Conservation (phyloP, 148 eudicot species). For the Diospyros kaki region DNA sequence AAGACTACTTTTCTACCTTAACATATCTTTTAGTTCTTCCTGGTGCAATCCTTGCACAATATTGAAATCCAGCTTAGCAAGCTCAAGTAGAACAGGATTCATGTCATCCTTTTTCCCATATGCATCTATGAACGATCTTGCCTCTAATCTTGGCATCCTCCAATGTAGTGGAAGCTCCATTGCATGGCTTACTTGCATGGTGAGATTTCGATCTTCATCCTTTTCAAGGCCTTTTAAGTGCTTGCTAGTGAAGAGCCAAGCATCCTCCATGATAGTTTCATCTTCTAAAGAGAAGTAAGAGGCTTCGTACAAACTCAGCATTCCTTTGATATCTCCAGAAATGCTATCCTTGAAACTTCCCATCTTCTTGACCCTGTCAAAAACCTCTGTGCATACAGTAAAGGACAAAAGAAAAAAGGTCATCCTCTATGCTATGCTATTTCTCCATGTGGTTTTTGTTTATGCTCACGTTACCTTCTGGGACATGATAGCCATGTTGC, state of each 20-base stretch:
- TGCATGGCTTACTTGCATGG: neutral
- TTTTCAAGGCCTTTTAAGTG: neutral
- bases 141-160: conserved; percentile 13
- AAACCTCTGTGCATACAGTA: conserved; percentile 7
- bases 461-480: too few species aligned
- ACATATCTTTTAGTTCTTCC: neutral
- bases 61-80: conserved; percentile 14
- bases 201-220: neutral
- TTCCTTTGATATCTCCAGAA: conserved; percentile 7
- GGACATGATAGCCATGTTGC: conserved; percentile 20
- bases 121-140: conserved; percentile 11
- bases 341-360: conserved; percentile 11
- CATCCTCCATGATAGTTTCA: conserved; percentile 17
- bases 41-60: conserved; percentile 7
- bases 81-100: neutral
- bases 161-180: conserved; percentile 15
- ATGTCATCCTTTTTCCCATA: neutral
- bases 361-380: conserved; percentile 1
- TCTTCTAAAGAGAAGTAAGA: conserved; percentile 3
- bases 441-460: too few species aligned
- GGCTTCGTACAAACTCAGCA: conserved; percentile 21
- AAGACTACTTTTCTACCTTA: neutral
- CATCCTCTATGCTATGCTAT: too few species aligned
- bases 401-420: too few species aligned
- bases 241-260: conserved; percentile 6